Percentiles rank a stretch among this genome's conserved stretches.
Evolutionary conservation across 2,329 filamentous ascomycete genomes (phyloP).

Genomic region (Setomelanomma holmii): DNA sequence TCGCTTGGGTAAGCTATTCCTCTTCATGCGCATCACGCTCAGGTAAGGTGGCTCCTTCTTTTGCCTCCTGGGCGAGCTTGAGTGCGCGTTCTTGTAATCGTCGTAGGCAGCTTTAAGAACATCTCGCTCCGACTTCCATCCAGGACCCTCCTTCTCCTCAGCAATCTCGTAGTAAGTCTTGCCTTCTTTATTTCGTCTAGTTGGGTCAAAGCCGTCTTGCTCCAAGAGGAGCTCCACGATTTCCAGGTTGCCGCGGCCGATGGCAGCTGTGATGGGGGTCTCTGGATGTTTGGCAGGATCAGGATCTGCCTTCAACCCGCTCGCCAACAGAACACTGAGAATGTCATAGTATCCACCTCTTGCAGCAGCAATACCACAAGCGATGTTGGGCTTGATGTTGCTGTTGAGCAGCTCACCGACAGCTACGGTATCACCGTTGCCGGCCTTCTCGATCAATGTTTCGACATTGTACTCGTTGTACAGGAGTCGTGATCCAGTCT

Average conservation of each 20-base stretch:
- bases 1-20: slow-evolving; percentile 39
- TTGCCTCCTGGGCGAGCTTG: slow-evolving; percentile 42
- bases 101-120: slow-evolving; percentile 80
- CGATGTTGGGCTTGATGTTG: slow-evolving; percentile 71
- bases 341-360: slow-evolving; percentile 90
- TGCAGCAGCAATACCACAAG: slow-evolving; percentile 88
- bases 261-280: slow-evolving; percentile 92
- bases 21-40: slow-evolving; percentile 36
- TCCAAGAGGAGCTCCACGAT: slow-evolving; percentile 82
- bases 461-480: slow-evolving; percentile 60
- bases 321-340: slow-evolving; percentile 71
- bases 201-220: slow-evolving; percentile 83
- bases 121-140: slow-evolving; percentile 88
- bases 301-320: slow-evolving; percentile 56
- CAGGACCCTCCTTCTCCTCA: slow-evolving; percentile 79
- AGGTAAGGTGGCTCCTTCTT: slow-evolving; percentile 44
- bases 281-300: slow-evolving; percentile 81
- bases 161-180: slow-evolving; percentile 89
- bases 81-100: slow-evolving; percentile 51
- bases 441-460: slow-evolving; percentile 57
- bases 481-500: slow-evolving; percentile 52
- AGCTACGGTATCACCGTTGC: slow-evolving; percentile 56
- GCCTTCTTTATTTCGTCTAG: slow-evolving; percentile 73
- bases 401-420: slow-evolving; percentile 58
- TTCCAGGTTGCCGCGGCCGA: slow-evolving; percentile 84